Percentiles rank a stretch among this genome's conserved stretches.
phyloP scores from a whole-genome alignment of 176 grass and related monocot species.

The Bolboschoenus planiculmis region DNA sequence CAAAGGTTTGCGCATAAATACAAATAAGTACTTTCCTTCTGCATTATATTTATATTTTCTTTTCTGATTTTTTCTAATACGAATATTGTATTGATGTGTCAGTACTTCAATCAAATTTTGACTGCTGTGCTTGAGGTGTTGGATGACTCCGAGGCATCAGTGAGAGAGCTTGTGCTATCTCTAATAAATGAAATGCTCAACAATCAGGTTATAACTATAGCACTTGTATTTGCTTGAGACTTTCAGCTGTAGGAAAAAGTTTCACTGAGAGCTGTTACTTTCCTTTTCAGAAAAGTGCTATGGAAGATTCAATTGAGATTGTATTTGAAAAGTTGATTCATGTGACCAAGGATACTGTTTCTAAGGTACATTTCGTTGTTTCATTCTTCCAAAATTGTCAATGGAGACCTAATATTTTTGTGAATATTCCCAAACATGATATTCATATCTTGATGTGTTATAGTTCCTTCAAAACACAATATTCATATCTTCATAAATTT shows the following conservation, averaged over 20 bases:
- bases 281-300: conserved; percentile 62
- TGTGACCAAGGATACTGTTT: conserved; percentile 64
- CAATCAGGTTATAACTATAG: conserved; percentile 62
- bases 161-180: conserved; percentile 71
- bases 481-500: conserved; percentile 18
- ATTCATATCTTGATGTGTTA: neutral
- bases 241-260: conserved; percentile 2
- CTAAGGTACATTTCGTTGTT: conserved; percentile 52
- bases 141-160: conserved; percentile 75
- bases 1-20: conserved; percentile 52
- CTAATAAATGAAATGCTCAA: conserved; percentile 83
- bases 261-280: conserved; percentile 25
- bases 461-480: neutral
- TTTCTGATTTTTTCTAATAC: conserved; percentile 30
- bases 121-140: conserved; percentile 80
- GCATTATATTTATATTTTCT: neutral
- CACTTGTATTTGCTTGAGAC: conserved; percentile 16
- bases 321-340: conserved; percentile 93
- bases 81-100: conserved; percentile 16
- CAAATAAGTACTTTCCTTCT: neutral
- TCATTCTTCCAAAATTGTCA: conserved; percentile 5
- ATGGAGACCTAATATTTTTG: neutral
- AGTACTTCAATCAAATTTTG: conserved; percentile 99
- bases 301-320: conserved; percentile 96
- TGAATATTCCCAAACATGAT: neutral